Conservation (phyloP, 2,329 filamentous ascomycete species). For the Curvularia sp. region DNA sequence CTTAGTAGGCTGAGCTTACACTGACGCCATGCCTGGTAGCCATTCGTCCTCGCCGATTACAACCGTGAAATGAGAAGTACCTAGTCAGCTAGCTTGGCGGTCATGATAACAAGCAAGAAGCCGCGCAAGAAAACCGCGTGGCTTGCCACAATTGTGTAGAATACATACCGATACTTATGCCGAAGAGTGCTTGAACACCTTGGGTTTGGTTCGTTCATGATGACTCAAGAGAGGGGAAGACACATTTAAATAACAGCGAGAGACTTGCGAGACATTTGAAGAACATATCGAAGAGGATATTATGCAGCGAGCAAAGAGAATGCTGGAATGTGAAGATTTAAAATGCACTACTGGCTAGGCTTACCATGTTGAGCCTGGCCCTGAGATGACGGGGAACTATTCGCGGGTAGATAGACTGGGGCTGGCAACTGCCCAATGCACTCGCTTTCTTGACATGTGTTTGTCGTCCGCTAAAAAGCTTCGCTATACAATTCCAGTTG, state of each 20-base stretch:
- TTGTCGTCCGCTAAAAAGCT: background rate
- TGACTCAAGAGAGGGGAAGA: background rate
- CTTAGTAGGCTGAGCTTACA: background rate
- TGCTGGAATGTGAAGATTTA: background rate
- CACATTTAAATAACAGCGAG: background rate
- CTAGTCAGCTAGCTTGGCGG: background rate
- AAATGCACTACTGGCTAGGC: background rate
- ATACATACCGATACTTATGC: background rate
- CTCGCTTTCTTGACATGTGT: background rate
- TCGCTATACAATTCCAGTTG: background rate
- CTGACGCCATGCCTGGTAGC: background rate
- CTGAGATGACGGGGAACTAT: background rate
- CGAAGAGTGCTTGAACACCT: background rate
- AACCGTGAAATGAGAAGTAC: background rate
- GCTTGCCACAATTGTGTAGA: background rate
- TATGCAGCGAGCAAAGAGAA: background rate
- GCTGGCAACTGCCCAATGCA: background rate
- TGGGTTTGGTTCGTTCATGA: background rate
- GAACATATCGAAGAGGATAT: background rate
- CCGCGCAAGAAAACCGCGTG: background rate
- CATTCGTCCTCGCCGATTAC: background rate
- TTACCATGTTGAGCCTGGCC: background rate
- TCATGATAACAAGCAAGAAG: background rate
- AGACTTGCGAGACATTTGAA: background rate
- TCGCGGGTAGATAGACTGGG: too few relatives aligned